Base-by-base conservation (phyloP, 2,329 filamentous ascomycete species). In the Cryphonectria japonica region DNA sequence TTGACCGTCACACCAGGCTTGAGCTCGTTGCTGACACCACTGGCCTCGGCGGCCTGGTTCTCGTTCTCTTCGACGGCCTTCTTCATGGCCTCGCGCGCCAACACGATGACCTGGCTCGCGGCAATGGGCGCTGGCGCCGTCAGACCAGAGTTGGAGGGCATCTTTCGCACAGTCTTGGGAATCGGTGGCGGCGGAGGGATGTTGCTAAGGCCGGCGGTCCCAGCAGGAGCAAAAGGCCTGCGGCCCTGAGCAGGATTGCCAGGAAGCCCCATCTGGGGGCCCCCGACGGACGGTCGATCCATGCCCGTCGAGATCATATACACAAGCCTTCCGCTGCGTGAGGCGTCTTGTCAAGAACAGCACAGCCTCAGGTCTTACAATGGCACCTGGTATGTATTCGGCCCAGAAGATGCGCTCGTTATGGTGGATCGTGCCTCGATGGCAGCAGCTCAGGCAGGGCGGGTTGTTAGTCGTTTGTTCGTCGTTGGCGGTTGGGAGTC, bases 1-100 rank as follows among this genome's bases (percentile, higher is more conserved):
- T 95, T 92, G 76, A 95, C 91, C 43, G 93, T 95, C 71, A 94
- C 88, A 71, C 93, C 92, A 0, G 90, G 89, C 77, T 90, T 89
- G 63, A 91, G 82, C 61, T 88, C 88, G 78, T 82, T 89, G 77
- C 85, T 89, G 74, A 88, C 85, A 72, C 86, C 85, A 73, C 85
- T 87, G 60, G 86, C 87, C 74, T 90, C 88, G 68, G 88, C 87
- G 8, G 85, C 87, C 78, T 92, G 89, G 66, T 84, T 87, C 76
- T 86, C 85, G 75, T 91, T 90, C 78, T 91, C 91, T 75, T 90
- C 86, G 71, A 91, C 83, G 69, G 91, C 91, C 76, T 85, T 86
- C 73, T 87, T 86, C 86, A 93, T 91, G 61, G 90, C 89, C 76
- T 92, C 88, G 75, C 86, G 87, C 50, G 89, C 89, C 65, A 92